Evolutionary conservation across 2,329 filamentous ascomycete genomes (phyloP).

Genomic region (Colletotrichum lini): DNA sequence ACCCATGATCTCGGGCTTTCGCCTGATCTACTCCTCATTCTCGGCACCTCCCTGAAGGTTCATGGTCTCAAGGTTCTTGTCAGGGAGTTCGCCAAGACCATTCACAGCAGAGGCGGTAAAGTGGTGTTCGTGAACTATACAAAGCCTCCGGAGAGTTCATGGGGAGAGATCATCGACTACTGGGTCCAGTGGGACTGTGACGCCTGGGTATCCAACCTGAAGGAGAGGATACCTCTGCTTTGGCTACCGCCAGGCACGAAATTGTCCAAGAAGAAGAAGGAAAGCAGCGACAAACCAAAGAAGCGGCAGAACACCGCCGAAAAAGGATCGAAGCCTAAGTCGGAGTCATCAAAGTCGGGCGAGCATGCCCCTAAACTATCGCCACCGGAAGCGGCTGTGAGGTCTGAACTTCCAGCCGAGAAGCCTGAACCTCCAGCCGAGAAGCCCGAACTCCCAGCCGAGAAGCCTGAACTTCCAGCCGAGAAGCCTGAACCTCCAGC

Average conservation of each 20-base stretch:
- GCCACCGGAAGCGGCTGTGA: background rate
- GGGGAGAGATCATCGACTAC: slow-evolving; percentile 81
- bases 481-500: too few species aligned
- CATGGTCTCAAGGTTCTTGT: slow-evolving; percentile 81
- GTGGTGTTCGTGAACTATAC: slow-evolving; percentile 83
- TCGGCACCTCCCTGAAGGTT: slow-evolving; percentile 80
- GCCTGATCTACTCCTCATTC: slow-evolving; percentile 77
- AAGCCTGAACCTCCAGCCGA: too few species aligned
- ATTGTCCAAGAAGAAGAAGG: slow-evolving; percentile 58
- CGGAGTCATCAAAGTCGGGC: slow-evolving; percentile 41
- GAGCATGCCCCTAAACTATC: background rate
- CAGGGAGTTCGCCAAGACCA: slow-evolving; percentile 78
- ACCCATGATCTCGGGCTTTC: slow-evolving; percentile 76
- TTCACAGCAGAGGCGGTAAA: slow-evolving; percentile 77
- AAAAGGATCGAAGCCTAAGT: slow-evolving; percentile 46
- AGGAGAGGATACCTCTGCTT: slow-evolving; percentile 69
- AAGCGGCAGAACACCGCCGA: slow-evolving; percentile 32
- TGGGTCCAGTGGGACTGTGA: slow-evolving; percentile 84
- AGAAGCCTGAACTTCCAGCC: too few species aligned
- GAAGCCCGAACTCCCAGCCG: too few species aligned
- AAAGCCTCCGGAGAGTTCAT: slow-evolving; percentile 78
- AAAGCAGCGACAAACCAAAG: slow-evolving; percentile 44
- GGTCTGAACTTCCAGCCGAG: too few species aligned
- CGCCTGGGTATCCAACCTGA: slow-evolving; percentile 77
- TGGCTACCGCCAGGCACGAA: slow-evolving; percentile 67